phyloP scores from a whole-genome alignment of 139 green algal genomes.

The Chlorella ohadii region DNA sequence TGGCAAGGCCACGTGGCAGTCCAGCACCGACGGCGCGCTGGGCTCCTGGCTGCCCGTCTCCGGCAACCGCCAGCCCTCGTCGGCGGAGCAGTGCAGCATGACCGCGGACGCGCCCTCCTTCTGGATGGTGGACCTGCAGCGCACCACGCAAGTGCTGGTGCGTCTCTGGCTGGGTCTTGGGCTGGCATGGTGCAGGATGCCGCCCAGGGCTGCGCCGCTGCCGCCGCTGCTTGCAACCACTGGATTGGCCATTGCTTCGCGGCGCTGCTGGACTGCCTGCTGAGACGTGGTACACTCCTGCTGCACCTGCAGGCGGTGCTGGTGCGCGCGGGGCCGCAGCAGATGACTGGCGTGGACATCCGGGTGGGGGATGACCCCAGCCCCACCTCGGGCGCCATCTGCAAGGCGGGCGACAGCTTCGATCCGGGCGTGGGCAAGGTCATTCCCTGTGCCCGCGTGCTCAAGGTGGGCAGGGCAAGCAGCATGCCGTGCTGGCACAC shows the following conservation, averaged over 20 bases:
- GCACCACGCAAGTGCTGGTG: slow-evolving; percentile 17
- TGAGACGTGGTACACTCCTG: background rate
- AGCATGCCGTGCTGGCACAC: too few species aligned
- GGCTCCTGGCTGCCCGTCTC: slow-evolving; percentile 11
- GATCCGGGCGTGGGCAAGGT: slow-evolving; percentile 6
- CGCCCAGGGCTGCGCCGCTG: background rate
- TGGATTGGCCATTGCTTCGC: background rate
- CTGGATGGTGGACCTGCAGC: slow-evolving; percentile 39
- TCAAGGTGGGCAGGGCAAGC: background rate
- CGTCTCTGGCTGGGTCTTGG: background rate
- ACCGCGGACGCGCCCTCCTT: background rate
- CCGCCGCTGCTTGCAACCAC: background rate
- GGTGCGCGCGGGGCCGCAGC: slow-evolving; percentile 10
- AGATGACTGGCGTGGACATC: slow-evolving; percentile 21
- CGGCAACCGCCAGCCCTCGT: background rate
- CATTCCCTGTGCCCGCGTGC: slow-evolving; percentile 9
- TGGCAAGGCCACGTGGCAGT: slow-evolving; percentile 27
- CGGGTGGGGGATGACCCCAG: background rate
- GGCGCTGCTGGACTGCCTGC: background rate
- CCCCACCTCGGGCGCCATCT: background rate
- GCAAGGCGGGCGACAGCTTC: background rate
- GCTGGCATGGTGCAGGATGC: background rate
- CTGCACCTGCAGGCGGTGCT: slow-evolving; percentile 29
- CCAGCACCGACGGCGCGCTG: background rate
- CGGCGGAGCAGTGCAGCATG: background rate